Percentiles rank a stretch among this genome's conserved stretches.
phyloP scores from a whole-genome alignment of 2,329 filamentous ascomycete species.

The Teratosphaeria epicoccoides region DNA sequence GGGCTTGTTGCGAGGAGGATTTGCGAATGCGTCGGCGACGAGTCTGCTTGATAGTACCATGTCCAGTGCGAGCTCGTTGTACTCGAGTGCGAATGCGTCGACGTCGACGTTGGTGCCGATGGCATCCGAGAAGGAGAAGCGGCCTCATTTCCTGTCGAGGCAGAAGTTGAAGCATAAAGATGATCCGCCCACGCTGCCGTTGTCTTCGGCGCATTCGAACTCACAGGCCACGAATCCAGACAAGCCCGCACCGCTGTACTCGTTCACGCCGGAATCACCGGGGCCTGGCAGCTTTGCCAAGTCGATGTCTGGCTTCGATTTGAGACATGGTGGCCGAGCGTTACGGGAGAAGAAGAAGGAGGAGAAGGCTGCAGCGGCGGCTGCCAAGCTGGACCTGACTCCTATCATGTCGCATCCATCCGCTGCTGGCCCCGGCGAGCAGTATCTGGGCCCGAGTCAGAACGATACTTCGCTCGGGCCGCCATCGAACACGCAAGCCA shows the following conservation, averaged over 20 bases:
- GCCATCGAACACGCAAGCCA: constrained; percentile 17
- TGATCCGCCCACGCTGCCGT: constrained; percentile 55
- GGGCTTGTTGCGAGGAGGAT: constrained; percentile 53
- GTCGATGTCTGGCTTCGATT: constrained; percentile 68
- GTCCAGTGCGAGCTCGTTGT: constrained; percentile 52
- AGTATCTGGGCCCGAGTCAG: constrained; percentile 17
- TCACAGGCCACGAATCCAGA: constrained; percentile 64
- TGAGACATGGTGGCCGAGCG: constrained; percentile 65
- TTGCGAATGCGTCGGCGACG: constrained; percentile 58
- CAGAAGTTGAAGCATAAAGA: constrained; percentile 59
- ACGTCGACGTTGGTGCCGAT: constrained; percentile 62
- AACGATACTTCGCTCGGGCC: constrained; percentile 18
- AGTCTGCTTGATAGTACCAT: constrained; percentile 51
- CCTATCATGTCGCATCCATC: constrained; percentile 24
- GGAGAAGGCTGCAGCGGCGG: constrained; percentile 35
- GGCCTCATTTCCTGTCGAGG: constrained; percentile 67
- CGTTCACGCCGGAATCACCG: constrained; percentile 66
- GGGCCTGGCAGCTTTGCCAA: constrained; percentile 64
- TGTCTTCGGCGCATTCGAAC: constrained; percentile 68
- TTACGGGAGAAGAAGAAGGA: constrained; percentile 62
- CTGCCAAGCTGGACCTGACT: constrained; percentile 22
- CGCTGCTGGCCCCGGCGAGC: constrained; percentile 14
- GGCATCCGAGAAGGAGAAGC: constrained; percentile 53
- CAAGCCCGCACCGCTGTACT: constrained; percentile 67
- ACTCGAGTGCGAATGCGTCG: constrained; percentile 65